Percentiles rank a stretch among this genome's conserved stretches.
Evolutionary conservation across 805 yeast genomes (phyloP).

Genomic region (Saturnispora diversa): DNA sequence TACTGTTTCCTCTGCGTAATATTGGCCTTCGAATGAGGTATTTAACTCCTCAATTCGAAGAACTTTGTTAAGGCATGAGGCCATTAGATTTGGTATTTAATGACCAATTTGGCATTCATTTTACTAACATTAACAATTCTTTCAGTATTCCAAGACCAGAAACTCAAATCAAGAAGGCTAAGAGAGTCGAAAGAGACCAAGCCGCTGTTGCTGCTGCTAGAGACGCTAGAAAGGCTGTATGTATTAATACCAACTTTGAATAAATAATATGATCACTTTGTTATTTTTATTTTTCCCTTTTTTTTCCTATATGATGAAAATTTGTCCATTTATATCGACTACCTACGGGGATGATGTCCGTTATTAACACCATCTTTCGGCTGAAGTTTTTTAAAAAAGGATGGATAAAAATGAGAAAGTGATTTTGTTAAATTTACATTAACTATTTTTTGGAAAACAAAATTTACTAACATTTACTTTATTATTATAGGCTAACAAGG

Average conservation of each 20-base stretch:
- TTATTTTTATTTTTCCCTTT: neutral
- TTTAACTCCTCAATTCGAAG: slow-evolving; percentile 25
- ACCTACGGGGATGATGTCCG: slow-evolving; percentile 66
- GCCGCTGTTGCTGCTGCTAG: slow-evolving; percentile 76
- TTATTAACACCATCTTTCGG: slow-evolving; percentile 81
- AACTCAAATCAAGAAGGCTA: slow-evolving; percentile 75
- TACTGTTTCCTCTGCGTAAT: slow-evolving; percentile 30
- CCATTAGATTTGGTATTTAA: slow-evolving; percentile 9
- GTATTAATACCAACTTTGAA: slow-evolving; percentile 32
- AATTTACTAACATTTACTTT: slow-evolving; percentile 24
- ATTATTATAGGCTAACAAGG: slow-evolving; percentile 34
- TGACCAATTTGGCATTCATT: neutral
- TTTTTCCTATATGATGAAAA: slow-evolving; percentile 38
- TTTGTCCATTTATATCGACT: slow-evolving; percentile 41
- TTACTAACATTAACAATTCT: slow-evolving; percentile 12
- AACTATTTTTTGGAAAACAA: neutral
- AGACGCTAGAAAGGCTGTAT: slow-evolving; percentile 71
- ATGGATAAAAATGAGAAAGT: neutral
- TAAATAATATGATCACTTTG: no score
- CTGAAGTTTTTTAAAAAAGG: slow-evolving; percentile 13
- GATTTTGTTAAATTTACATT: neutral
- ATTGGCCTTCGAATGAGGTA: slow-evolving; percentile 25
- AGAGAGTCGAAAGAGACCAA: slow-evolving; percentile 69
- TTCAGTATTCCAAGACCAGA: slow-evolving; percentile 59
- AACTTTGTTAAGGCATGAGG: slow-evolving; percentile 16